Percentiles rank a stretch among this genome's conserved stretches.
Evolutionary conservation across 768 basidiomycete genomes (phyloP).

Genomic region (Pleurotus platypus): DNA sequence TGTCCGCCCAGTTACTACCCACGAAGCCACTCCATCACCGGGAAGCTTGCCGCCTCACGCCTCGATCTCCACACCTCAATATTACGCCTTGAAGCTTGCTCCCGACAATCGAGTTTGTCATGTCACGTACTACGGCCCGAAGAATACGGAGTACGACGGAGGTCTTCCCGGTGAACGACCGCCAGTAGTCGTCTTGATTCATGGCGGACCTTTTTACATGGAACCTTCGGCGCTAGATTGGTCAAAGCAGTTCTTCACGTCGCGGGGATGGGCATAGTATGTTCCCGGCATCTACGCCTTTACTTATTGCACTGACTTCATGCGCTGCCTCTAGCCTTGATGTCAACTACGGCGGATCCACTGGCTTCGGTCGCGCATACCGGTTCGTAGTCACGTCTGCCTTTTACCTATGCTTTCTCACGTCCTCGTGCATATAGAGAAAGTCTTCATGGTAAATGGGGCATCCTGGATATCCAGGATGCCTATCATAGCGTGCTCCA

Average conservation of each 20-base stretch:
- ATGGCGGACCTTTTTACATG: constrained; percentile 51
- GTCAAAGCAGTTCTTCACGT: constrained; percentile 18
- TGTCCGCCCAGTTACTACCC: no score
- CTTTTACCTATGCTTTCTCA: constrained; percentile 29
- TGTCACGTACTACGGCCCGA: constrained; percentile 48
- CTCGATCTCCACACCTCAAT: neutral
- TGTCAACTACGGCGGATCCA: no score
- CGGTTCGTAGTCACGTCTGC: constrained; percentile 21
- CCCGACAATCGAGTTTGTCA: constrained; percentile 32
- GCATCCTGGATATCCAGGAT: constrained; percentile 52
- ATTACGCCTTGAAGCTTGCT: constrained; percentile 1
- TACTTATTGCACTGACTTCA: no score
- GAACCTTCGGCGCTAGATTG: constrained; percentile 35
- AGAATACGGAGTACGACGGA: constrained; percentile 40
- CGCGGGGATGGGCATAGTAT: no score
- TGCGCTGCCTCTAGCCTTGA: no score
- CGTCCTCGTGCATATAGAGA: constrained; percentile 35
- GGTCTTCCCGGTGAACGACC: constrained; percentile 37
- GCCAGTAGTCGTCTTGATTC: constrained; percentile 44
- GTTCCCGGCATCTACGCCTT: no score
- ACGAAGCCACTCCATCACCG: no score
- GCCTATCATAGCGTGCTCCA: constrained; percentile 35
- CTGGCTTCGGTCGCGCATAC: no score
- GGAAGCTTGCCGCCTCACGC: neutral
- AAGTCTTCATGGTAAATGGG: constrained; percentile 53